Evolutionary conservation across 352 stramenopile genomes (phyloP).

Genomic region (Phytophthora constricta): DNA sequence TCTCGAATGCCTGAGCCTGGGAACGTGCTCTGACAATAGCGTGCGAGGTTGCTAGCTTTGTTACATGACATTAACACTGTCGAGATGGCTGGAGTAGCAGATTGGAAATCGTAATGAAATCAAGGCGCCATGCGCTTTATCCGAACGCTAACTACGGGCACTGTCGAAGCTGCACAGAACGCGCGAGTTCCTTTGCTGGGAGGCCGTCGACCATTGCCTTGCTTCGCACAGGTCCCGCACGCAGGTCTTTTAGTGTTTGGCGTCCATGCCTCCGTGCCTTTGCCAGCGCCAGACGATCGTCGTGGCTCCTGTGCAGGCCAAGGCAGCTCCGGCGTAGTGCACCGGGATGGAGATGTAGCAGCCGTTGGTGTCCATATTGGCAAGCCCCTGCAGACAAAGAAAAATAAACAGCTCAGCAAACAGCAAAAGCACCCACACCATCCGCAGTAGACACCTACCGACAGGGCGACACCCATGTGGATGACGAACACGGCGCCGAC

Average conservation of each 20-base stretch:
- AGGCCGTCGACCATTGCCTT: too few relatives aligned
- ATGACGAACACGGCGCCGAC: conserved; percentile 68
- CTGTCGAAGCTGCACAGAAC: background rate
- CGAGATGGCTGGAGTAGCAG: background rate
- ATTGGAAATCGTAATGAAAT: conserved; percentile 13
- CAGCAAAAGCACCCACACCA: conserved; percentile 4
- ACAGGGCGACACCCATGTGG: conserved; percentile 78
- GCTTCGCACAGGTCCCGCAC: background rate
- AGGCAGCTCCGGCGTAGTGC: conserved; percentile 67
- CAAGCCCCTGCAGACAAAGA: conserved; percentile 45
- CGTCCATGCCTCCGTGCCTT: conserved; percentile 30
- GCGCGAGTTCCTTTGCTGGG: background rate
- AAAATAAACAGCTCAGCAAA: conserved; percentile 12
- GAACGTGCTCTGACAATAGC: background rate
- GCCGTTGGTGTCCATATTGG: conserved; percentile 81
- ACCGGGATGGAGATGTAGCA: conserved; percentile 80
- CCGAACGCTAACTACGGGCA: conserved; percentile 5
- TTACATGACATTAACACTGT: too few relatives aligned
- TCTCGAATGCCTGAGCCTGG: conserved; percentile 38
- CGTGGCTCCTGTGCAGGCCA: conserved; percentile 53
- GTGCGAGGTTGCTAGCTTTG: too few relatives aligned
- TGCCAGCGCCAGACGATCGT: conserved; percentile 54
- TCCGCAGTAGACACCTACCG: conserved; percentile 43
- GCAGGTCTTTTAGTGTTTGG: conserved; percentile 26
- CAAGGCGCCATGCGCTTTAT: conserved; percentile 20